Evolutionary conservation across 257 asterid species (phyloP).

Genomic region (Scutellaria barbata): DNA sequence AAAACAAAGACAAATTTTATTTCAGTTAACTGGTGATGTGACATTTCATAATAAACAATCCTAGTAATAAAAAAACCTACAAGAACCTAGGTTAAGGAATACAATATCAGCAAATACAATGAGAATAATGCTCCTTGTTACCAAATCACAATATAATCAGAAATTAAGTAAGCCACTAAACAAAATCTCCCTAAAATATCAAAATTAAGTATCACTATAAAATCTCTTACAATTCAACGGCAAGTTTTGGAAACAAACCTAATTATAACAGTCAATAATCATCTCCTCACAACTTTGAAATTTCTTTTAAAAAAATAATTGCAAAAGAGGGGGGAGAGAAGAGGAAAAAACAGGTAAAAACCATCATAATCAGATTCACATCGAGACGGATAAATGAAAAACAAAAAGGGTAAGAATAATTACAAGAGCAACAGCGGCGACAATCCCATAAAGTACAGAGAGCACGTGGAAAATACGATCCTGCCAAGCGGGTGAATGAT

Average conservation of each 20-base stretch:
- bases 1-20: neutral
- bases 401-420: constrained; percentile 3
- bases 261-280: neutral
- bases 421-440: constrained; percentile 81
- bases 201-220: neutral
- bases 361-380: constrained; percentile 1
- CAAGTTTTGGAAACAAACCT: neutral
- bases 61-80: neutral
- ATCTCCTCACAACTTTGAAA: neutral
- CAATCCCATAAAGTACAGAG: constrained; percentile 74
- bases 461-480: constrained; percentile 76
- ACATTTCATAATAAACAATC: constrained; percentile 7
- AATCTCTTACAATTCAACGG: neutral
- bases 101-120: constrained; percentile 18
- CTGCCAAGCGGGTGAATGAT: constrained; percentile 75
- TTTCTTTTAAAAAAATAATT: neutral
- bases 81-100: neutral
- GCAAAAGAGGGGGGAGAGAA: too few species aligned
- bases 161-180: neutral
- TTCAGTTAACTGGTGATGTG: neutral
- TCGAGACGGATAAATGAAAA: neutral
- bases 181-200: neutral
- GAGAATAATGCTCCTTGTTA: neutral
- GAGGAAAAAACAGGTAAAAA: constrained; percentile 2
- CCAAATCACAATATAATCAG: constrained; percentile 1